Percentiles rank a stretch among this genome's conserved stretches.
Evolutionary conservation across 2,329 filamentous ascomycete genomes (phyloP).

Genomic region (Rhynchosporium graminicola): DNA sequence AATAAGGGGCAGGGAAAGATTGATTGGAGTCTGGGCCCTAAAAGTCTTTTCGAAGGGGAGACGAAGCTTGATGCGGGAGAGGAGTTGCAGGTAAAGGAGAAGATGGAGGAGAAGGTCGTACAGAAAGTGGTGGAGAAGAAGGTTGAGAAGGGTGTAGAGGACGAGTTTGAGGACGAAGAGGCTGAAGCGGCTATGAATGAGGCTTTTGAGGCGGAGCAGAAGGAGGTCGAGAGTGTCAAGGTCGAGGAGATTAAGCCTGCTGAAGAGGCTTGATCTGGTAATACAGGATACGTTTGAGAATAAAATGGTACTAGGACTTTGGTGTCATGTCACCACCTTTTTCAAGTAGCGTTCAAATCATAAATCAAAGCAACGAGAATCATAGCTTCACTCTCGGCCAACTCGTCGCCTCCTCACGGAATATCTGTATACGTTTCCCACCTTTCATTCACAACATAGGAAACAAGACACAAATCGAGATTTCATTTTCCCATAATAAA

Average conservation of each 20-base stretch:
- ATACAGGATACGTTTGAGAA: background rate
- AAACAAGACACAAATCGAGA: too few relatives aligned
- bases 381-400: too few relatives aligned
- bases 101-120: background rate
- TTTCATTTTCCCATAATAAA: too few relatives aligned
- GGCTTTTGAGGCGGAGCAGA: slow-evolving; percentile 5
- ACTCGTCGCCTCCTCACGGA: too few relatives aligned
- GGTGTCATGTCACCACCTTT: background rate
- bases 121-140: background rate
- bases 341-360: background rate
- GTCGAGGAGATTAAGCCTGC: slow-evolving; percentile 2
- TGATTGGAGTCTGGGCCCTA: slow-evolving; percentile 69
- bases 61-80: background rate
- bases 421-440: too few relatives aligned
- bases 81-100: background rate
- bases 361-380: too few relatives aligned
- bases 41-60: background rate
- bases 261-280: background rate
- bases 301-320: background rate
- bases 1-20: slow-evolving; percentile 71
- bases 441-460: too few relatives aligned
- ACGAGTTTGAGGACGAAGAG: slow-evolving; percentile 7
- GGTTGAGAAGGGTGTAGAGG: background rate
- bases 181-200: slow-evolving; percentile 7
- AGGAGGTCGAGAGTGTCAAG: slow-evolving; percentile 5